Conservation (phyloP, 345 rosid genomes). For the Bruguiera gymnorhiza region DNA sequence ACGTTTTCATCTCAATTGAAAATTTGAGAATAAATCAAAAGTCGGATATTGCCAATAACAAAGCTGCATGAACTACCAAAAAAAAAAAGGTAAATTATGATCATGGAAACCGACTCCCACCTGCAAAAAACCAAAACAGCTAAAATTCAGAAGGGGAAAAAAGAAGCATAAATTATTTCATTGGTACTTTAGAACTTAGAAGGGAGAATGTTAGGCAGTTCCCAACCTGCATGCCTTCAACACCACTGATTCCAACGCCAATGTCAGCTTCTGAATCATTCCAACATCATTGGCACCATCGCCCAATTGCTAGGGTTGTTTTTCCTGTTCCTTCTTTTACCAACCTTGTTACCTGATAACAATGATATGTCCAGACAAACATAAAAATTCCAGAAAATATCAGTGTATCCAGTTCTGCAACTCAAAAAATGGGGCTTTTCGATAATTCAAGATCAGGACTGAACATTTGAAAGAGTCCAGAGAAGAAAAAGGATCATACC, state of each 20-base stretch:
- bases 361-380: constrained; percentile 1
- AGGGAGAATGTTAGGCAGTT: constrained; percentile 19
- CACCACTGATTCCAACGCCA: constrained; percentile 97
- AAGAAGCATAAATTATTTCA: neutral
- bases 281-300: constrained; percentile 99
- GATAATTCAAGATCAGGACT: constrained; percentile 1
- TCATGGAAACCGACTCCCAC: neutral
- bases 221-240: constrained; percentile 99
- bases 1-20: neutral
- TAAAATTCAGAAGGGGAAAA: neutral
- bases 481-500: constrained; percentile 39
- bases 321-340: constrained; percentile 90
- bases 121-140: neutral
- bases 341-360: constrained; percentile 70
- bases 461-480: neutral
- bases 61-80: neutral
- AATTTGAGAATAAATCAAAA: neutral
- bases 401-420: neutral
- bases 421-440: neutral
- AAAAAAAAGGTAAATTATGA: neutral
- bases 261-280: constrained; percentile 99
- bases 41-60: too few relatives aligned
- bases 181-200: constrained; percentile 3
- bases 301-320: constrained; percentile 91
- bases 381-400: constrained; percentile 7